Evolutionary conservation across 116 monocot genomes (phyloP), one percentile per base, ranked within the genome.

Genomic region (Dioscorea cayenensis): DNA sequence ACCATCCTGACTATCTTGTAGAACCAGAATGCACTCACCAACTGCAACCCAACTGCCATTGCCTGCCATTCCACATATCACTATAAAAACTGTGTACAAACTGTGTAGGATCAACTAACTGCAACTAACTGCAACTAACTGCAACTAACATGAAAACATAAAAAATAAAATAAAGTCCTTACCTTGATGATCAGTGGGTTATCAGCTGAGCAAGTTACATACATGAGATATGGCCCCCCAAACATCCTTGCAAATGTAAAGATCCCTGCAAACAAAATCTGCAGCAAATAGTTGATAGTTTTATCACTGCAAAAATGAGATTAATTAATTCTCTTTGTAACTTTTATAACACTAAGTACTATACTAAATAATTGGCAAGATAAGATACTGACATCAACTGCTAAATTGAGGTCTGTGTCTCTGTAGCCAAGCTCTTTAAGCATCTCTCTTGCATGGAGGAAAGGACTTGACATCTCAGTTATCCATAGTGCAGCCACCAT

Each of bases 21-120:
- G 83, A 91, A 94, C 94, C 91, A 94, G 75, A 86, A 94, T 32
- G 78, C 73, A 63, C 94, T 94, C 68, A 90, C 91, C 28, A 90
- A 69, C 77, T 90, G 91, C 76, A 94, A 60, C 8, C 94, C 94
- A 36, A 86, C 51, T 11, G 91, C 86, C 81, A 80, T 91, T 25
- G 76, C 86, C 94, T 94, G 76, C 22, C 6, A 61, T 32, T 32
- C 60, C 43, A 43, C 7, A 43, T 12, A 37, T 13, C 35, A 67
- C 4, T 28, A 60, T 36, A 27, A 63, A 63, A 59, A 49, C 32
- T 3, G 2, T 10, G 0, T 38, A 21, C 37, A 25, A 25, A 25
- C 25, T 25, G 25, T 25, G 25, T 25, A 1, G 25, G 25, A 25
- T 25, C 25, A 25, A 25, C 25, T 25, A 25, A 25, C 25, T 25